phyloP scores from a whole-genome alignment of 441 rosid species.

The Croton laevigatus region DNA sequence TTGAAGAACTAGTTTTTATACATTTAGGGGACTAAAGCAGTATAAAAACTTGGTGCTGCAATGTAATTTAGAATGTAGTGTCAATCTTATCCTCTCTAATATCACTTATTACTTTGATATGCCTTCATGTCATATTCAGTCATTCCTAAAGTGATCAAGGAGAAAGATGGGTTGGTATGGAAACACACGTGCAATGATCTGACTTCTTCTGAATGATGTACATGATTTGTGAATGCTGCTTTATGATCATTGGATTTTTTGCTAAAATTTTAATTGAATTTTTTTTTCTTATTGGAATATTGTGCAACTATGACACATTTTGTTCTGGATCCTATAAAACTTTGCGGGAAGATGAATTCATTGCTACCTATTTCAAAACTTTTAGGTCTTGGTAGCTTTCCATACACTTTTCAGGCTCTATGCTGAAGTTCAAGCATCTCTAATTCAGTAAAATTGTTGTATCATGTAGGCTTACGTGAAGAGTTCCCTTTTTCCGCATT shows the following conservation, averaged over 20 bases:
- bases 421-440: neutral
- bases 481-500: conserved; percentile 69
- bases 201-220: too few species aligned
- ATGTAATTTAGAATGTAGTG: neutral
- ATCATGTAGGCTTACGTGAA: conserved; percentile 73
- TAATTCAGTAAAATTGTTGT: conserved; percentile 8
- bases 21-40: too few species aligned
- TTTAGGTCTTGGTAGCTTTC: neutral
- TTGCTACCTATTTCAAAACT: neutral
- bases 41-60: neutral
- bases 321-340: neutral
- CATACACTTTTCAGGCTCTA: neutral
- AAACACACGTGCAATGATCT: neutral
- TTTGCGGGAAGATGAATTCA: neutral
- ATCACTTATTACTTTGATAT: neutral
- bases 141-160: neutral
- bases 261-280: neutral
- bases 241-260: neutral
- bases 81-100: neutral
- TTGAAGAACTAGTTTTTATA: neutral
- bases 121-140: neutral
- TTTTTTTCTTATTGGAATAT: neutral
- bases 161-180: neutral
- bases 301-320: neutral
- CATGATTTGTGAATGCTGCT: neutral